Conservation (phyloP, 2,329 filamentous ascomycete genomes). For the Herpomyces periplanetae region DNA sequence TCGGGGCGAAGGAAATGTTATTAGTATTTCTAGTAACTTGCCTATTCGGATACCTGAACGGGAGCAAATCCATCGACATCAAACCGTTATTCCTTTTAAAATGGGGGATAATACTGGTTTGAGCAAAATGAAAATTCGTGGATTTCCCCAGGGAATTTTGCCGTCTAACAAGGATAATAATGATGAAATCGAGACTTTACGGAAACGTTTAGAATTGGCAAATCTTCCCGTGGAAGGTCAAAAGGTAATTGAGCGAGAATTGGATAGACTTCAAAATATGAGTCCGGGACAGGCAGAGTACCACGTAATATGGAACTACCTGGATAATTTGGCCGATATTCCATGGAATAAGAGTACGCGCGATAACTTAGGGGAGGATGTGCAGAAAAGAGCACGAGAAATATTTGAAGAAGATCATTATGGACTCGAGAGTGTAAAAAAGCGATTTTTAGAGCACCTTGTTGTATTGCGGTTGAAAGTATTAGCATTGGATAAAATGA, state of each 20-base stretch:
- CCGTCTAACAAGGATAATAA: slow-evolving; percentile 11
- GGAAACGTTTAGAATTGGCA: slow-evolving; percentile 47
- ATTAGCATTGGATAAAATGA: slow-evolving; percentile 13
- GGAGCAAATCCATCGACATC: slow-evolving; percentile 6
- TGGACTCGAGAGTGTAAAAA: slow-evolving; percentile 84
- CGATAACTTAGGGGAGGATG: slow-evolving; percentile 46
- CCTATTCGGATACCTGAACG: too few species aligned
- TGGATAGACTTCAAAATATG: slow-evolving; percentile 71
- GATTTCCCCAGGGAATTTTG: slow-evolving; percentile 7
- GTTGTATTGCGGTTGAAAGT: slow-evolving; percentile 89
- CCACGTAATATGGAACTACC: slow-evolving; percentile 60
- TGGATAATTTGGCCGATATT: slow-evolving; percentile 73
- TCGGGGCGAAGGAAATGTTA: slow-evolving; percentile 55
- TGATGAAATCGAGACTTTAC: slow-evolving; percentile 63
- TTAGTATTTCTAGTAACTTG: slow-evolving; percentile 26
- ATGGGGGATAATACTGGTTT: slow-evolving; percentile 6
- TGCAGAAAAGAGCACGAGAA: slow-evolving; percentile 34
- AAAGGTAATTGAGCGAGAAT: slow-evolving; percentile 60
- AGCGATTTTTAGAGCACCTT: slow-evolving; percentile 66
- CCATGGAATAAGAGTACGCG: slow-evolving; percentile 58
- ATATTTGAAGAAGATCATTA: slow-evolving; percentile 91
- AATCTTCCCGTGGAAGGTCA: slow-evolving; percentile 43
- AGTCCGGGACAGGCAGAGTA: slow-evolving; percentile 84
- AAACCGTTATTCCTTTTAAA: slow-evolving; percentile 9
- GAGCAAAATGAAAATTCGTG: slow-evolving; percentile 5